Evolutionary conservation across 2,329 filamentous ascomycete genomes (phyloP).

Genomic region (Corynespora cassiicola): DNA sequence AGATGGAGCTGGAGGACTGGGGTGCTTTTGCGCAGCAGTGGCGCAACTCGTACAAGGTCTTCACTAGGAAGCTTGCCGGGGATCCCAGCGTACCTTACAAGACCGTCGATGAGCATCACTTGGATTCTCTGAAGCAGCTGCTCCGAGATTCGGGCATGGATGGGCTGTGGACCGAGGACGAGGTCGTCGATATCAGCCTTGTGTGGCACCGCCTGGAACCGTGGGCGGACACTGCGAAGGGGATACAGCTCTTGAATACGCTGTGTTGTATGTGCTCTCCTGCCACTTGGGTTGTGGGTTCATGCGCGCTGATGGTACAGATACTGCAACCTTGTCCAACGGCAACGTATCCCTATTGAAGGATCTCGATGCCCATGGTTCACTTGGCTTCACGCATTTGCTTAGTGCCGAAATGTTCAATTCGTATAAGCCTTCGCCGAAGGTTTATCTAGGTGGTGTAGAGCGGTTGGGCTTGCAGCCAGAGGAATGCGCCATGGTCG

Average conservation of each 20-base stretch:
- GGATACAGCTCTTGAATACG: conserved; percentile 61
- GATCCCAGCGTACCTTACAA: conserved; percentile 60
- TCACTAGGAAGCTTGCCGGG: conserved; percentile 63
- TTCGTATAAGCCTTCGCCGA: conserved; percentile 75
- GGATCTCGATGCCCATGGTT: conserved; percentile 67
- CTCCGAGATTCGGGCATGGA: conserved; percentile 63
- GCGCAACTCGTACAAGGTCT: conserved; percentile 68
- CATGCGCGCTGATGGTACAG: conserved; percentile 12
- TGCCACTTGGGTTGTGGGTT: background rate
- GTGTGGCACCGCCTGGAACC: conserved; percentile 76
- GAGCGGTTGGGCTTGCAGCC: conserved; percentile 63
- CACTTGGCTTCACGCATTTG: conserved; percentile 67
- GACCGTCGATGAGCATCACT: conserved; percentile 76
- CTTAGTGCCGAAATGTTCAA: conserved; percentile 74
- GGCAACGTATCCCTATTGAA: conserved; percentile 71
- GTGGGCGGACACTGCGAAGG: conserved; percentile 70
- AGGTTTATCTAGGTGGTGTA: conserved; percentile 73
- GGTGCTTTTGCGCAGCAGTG: conserved; percentile 72
- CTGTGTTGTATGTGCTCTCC: conserved; percentile 49
- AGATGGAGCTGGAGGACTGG: conserved; percentile 67
- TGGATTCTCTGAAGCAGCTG: conserved; percentile 65
- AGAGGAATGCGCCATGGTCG: conserved; percentile 75
- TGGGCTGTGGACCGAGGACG: conserved; percentile 61
- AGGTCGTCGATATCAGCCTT: conserved; percentile 55
- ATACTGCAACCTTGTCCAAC: conserved; percentile 74